Evolutionary conservation across 768 basidiomycete genomes (phyloP).

Genomic region (Suillus subaureus): DNA sequence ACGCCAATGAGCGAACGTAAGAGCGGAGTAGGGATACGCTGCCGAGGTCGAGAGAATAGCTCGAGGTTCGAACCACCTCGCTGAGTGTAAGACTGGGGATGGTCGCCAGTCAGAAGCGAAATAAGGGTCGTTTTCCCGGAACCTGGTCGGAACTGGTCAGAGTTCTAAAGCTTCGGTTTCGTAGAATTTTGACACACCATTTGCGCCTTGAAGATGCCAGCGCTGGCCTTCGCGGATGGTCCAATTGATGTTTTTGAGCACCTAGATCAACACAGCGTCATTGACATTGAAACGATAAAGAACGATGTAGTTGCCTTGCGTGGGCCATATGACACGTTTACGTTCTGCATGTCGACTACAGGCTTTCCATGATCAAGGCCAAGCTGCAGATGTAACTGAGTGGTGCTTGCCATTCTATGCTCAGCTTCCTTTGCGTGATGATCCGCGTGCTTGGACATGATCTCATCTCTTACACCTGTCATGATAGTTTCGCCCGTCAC

Average conservation of each 20-base stretch:
- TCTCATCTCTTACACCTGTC: slow-evolving; percentile 52
- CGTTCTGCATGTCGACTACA: slow-evolving; percentile 63
- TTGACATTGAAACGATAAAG: not conserved
- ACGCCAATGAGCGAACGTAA: slow-evolving; percentile 74
- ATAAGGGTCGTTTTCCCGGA: slow-evolving; percentile 96
- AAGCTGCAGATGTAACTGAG: not conserved
- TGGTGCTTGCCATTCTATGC: not conserved
- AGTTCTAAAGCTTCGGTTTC: not conserved
- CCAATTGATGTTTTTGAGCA: slow-evolving; percentile 82
- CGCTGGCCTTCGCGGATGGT: slow-evolving; percentile 77
- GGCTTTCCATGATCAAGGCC: slow-evolving; percentile 31
- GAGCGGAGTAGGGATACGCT: slow-evolving; percentile 64
- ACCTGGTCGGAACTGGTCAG: slow-evolving; percentile 44
- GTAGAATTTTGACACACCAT: slow-evolving; percentile 55
- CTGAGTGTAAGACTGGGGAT: slow-evolving; percentile 92
- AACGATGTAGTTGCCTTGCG: slow-evolving; percentile 48
- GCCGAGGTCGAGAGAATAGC: slow-evolving; percentile 66
- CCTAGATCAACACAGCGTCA: slow-evolving; percentile 40
- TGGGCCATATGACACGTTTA: slow-evolving; percentile 71
- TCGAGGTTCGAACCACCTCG: slow-evolving; percentile 42
- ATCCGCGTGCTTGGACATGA: slow-evolving; percentile 35
- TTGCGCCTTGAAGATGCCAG: slow-evolving; percentile 90
- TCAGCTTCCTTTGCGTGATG: slow-evolving; percentile 8
- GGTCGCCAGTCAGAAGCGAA: slow-evolving; percentile 88
- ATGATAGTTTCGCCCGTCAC: slow-evolving; percentile 51